Evolutionary conservation across 2,329 filamentous ascomycete genomes (phyloP).

Genomic region (Pseudonectria foliicola): DNA sequence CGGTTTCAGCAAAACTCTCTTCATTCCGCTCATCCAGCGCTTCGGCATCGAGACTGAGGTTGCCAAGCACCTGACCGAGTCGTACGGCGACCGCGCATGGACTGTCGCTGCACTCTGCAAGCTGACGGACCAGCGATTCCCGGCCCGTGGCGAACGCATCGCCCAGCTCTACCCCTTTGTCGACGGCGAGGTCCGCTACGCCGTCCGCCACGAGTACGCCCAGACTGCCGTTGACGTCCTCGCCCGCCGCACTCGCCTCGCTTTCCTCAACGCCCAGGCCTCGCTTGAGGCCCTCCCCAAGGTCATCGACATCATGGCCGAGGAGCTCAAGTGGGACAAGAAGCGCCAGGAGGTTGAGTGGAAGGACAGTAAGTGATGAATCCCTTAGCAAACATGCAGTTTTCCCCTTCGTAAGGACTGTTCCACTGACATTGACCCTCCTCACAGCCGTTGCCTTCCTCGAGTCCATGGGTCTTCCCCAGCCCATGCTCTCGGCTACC

Average conservation of each 20-base stretch:
- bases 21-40: slow-evolving; percentile 92
- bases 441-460: slow-evolving; percentile 50
- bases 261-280: slow-evolving; percentile 88
- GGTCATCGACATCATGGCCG: slow-evolving; percentile 83
- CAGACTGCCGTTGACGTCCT: slow-evolving; percentile 86
- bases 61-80: slow-evolving; percentile 77
- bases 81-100: slow-evolving; percentile 91
- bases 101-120: slow-evolving; percentile 74
- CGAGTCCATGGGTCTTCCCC: slow-evolving; percentile 59
- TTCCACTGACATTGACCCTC: slow-evolving; percentile 5
- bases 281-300: slow-evolving; percentile 76
- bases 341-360: slow-evolving; percentile 72
- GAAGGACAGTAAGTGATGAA: slow-evolving; percentile 55
- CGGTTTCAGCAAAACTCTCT: slow-evolving; percentile 80
- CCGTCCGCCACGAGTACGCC: slow-evolving; percentile 81
- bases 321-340: slow-evolving; percentile 73
- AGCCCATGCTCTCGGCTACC: slow-evolving; percentile 50
- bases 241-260: slow-evolving; percentile 73
- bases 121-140: slow-evolving; percentile 72
- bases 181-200: slow-evolving; percentile 86
- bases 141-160: slow-evolving; percentile 74
- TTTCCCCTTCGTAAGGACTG: no score
- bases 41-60: slow-evolving; percentile 89
- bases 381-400: not conserved
- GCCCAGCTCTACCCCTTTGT: slow-evolving; percentile 80